Evolutionary conservation across 352 stramenopile genomes (phyloP).

Genomic region (Pythium vanterpoolii): DNA sequence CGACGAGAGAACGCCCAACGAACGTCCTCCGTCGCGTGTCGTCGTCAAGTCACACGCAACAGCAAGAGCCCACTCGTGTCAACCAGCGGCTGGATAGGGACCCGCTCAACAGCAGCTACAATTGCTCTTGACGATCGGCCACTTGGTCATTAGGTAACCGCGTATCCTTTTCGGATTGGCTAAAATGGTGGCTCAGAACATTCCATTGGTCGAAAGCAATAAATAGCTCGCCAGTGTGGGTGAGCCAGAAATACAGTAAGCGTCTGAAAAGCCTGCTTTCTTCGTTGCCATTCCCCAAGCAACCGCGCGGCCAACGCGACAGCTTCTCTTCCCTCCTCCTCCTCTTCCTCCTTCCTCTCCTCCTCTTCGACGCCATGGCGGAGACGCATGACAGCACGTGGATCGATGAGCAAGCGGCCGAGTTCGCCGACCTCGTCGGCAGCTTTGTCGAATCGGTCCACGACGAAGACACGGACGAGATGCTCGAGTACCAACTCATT

Average conservation of each 20-base stretch:
- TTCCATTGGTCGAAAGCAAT: conserved; percentile 2
- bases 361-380: conserved; percentile 3
- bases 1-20: not conserved
- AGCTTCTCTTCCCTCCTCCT: conserved; percentile 6
- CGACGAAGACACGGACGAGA: conserved; percentile 79
- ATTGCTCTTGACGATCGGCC: conserved; percentile 14
- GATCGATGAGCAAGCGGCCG: conserved; percentile 85
- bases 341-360: not conserved
- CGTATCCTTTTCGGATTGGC: conserved; percentile 9
- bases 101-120: not conserved
- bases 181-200: not conserved
- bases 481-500: conserved; percentile 88
- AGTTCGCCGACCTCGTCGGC: conserved; percentile 80
- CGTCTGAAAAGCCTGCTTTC: not conserved
- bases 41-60: not conserved
- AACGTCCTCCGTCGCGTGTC: not conserved
- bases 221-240: not conserved
- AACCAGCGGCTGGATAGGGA: conserved; percentile 7
- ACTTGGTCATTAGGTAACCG: conserved; percentile 23
- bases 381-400: conserved; percentile 27
- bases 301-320: not conserved
- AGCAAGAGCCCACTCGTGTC: conserved; percentile 15
- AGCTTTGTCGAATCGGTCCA: conserved; percentile 85
- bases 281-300: not conserved
- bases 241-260: not conserved